Evolutionary conservation across 2,329 filamentous ascomycete species (phyloP), one percentile per base, ranked within the genome.

Genomic region (Calonectria hawksworthii): DNA sequence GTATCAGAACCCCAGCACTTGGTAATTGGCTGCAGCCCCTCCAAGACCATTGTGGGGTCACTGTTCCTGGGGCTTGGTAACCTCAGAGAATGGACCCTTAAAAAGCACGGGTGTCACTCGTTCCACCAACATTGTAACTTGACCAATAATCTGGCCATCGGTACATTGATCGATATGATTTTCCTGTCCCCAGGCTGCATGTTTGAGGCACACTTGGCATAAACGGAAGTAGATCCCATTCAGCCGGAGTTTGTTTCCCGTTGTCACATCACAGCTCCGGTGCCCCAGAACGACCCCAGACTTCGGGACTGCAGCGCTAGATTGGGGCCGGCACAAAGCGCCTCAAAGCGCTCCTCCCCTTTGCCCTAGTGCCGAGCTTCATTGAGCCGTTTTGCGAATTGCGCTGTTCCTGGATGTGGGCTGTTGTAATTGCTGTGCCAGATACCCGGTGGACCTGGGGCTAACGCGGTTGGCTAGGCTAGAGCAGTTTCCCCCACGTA

Each of bases 351-450:
- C 56, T 56, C 11, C 30, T 63, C 56, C 56, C 78, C 59, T 74
- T 75, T 69, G n/a, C 69, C 77, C 78, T 79, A 79, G 77, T 75
- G 69, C 64, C 50, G 56, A 63, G 34, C 23, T 63, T 63, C 34
- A 28, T n/a, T 63, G 56, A n/a, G 34, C 56, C 56, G 34, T 63
- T 63, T 38, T 63, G 36, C 34, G 28, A 56, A 28, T 41, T 28
- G 30, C 23, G 28, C 34, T 36, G 56, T 63, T 63, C 3, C 56
- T 41, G 16, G 36, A 41, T 63, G 56, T 63, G 56, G 56, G 56
- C 36, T 41, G 56, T 41, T 41, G 32, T 26, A 21, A 16, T 63
- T 63, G 34, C 56, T 63, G 56, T 63, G 56, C 56, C 34, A 63
- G 36, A 63, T 63, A 44, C n/a, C 56, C n/a, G 36, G 56, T 63